phyloP scores from a whole-genome alignment of 179 eudicot genomes.

The Drosera spatulata region DNA sequence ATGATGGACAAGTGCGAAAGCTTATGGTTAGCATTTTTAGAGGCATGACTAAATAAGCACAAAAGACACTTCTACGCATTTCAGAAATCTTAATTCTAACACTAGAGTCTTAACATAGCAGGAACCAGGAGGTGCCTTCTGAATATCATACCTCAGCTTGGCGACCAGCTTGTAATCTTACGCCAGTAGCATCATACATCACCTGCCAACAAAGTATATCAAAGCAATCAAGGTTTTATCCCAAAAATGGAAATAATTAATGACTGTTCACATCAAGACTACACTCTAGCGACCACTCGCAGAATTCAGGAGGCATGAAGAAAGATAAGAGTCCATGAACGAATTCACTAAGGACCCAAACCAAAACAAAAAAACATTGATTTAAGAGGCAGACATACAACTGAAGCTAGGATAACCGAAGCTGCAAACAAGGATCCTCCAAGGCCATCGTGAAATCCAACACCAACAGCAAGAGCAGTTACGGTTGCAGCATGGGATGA shows the following conservation, averaged over 20 bases:
- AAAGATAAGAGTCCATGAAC: too few species aligned
- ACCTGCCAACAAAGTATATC: constrained; percentile 21
- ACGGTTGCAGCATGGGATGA: constrained; percentile 98
- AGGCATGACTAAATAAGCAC: too few species aligned
- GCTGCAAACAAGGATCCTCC: constrained; percentile 72
- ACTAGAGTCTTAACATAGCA: not conserved
- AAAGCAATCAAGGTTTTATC: not conserved
- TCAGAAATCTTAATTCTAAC: not conserved
- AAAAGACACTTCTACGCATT: not conserved
- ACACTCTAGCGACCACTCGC: not conserved
- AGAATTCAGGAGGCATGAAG: not conserved
- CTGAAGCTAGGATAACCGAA: constrained; percentile 63
- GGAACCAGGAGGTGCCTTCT: not conserved
- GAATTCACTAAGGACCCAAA: too few species aligned
- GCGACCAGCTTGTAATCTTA: constrained; percentile 44
- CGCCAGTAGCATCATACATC: constrained; percentile 48
- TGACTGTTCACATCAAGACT: too few species aligned
- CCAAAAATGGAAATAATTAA: not conserved
- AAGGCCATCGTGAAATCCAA: constrained; percentile 73
- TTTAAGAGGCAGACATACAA: constrained; percentile 47
- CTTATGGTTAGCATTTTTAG: too few species aligned
- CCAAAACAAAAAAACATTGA: too few species aligned
- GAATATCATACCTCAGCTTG: constrained; percentile 35
- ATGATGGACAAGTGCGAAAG: too few species aligned
- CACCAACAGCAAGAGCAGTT: constrained; percentile 68